Evolutionary conservation across 208 protist species (phyloP), one percentile per base, ranked within the genome.

Genomic region (Angomonas ambiguus): DNA sequence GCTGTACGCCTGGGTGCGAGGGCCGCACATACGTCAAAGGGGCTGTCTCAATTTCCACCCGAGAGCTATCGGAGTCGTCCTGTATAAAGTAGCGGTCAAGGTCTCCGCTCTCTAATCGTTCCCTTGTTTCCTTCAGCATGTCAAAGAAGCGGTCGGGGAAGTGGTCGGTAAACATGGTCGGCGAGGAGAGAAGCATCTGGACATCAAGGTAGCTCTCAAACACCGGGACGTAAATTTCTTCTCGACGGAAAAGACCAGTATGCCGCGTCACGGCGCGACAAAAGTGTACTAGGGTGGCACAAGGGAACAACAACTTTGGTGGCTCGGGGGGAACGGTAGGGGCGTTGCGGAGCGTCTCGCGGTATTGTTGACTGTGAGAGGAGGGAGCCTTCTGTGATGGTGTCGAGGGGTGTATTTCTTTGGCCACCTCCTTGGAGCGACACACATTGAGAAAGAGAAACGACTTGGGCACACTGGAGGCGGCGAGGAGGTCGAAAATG

Each of bases 81-180:
- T 2, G 34, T 5, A 73, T 51, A 56, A 87, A 95, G 61, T 90
- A 95, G 27, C 90, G 84, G 8, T 93, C 81, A 13, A 95, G 69
- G 56, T 88, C 76, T 10, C 85, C 87, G 3, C 22, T 41, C n/a
- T 91, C 64, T 35, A 95, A 48, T 28, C 71, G 65, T 11, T 70
- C 45, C 13, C 71, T 45, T 16, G 81, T 65, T 20, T 67, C 48
- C 45, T 82, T 51, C 59, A 95, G 69, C 2, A 83, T 74, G 16
- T 65, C 51, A 62, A 74, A 89, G n/a, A 93, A 62, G 16, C 77
- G 76, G 65, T 95, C 87, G n/a, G 90, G 90, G 65, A 95, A 87
- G 72, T 95, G 90, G 72, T 95, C 87, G 0, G 65, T 71, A 31
- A 93, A 85, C 90, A 95, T 95, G 27, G 77, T 85, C 13, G 85